Evolutionary conservation across 768 basidiomycete species (phyloP).

Genomic region (Trametes gibbosa): DNA sequence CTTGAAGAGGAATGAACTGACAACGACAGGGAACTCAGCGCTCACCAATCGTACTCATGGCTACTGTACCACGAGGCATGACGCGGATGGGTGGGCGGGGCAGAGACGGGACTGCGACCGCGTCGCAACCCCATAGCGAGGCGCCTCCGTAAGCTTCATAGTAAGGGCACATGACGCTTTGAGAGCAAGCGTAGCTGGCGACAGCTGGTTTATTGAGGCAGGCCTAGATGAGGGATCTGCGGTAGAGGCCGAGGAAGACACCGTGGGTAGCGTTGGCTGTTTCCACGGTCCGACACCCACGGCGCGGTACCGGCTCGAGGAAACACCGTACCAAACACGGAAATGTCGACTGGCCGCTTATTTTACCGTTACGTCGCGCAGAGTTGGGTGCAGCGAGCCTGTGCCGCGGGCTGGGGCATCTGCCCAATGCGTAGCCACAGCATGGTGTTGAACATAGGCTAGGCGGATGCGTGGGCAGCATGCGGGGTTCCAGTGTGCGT

Average conservation of each 20-base stretch:
- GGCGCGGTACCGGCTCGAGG: constrained; percentile 8
- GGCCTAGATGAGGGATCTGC: constrained; percentile 4
- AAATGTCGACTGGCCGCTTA: neutral
- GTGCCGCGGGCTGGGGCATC: no score
- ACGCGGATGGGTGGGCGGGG: neutral
- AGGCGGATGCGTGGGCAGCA: neutral
- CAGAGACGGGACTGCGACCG: constrained; percentile 4
- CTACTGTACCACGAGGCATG: neutral
- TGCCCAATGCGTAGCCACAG: no score
- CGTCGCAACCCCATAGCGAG: neutral
- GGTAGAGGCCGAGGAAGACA: constrained; percentile 6
- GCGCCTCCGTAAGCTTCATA: neutral
- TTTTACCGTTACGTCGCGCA: neutral
- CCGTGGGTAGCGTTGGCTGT: neutral
- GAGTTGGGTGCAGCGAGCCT: no score
- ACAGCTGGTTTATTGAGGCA: neutral
- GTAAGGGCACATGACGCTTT: neutral
- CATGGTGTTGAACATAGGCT: neutral
- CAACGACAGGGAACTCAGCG: neutral
- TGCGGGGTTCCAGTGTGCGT: no score
- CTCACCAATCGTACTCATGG: no score
- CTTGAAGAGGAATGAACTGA: neutral
- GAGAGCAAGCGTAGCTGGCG: neutral
- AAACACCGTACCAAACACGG: constrained; percentile 6
- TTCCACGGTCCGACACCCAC: constrained; percentile 13